Conservation (phyloP, 495 filamentous ascomycete genomes). For the Neurospora sublineolata region DNA sequence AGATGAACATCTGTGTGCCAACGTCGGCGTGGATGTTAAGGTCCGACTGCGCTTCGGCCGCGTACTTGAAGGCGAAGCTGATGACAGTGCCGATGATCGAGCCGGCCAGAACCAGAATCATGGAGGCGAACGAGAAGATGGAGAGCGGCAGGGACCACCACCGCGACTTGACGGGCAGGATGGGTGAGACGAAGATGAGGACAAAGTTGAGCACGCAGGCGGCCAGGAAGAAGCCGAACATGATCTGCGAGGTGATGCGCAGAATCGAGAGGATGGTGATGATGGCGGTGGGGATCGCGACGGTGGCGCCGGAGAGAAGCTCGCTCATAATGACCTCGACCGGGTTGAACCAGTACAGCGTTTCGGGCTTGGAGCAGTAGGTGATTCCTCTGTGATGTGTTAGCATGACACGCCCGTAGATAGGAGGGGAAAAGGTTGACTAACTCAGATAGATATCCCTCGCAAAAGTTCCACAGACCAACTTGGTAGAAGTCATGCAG, state of each 20-base stretch:
- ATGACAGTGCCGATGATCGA: conserved; percentile 68
- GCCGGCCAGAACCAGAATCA: conserved; percentile 56
- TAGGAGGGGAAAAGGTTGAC: conserved; percentile 4
- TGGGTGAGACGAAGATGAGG: conserved; percentile 32
- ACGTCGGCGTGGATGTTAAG: conserved; percentile 66
- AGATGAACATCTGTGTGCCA: conserved; percentile 67
- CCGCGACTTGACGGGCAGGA: conserved; percentile 29
- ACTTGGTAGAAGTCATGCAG: conserved; percentile 92
- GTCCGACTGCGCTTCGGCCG: conserved; percentile 48
- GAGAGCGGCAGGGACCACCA: conserved; percentile 35
- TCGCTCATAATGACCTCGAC: conserved; percentile 67
- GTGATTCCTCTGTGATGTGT: conserved; percentile 49
- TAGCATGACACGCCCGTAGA: background rate
- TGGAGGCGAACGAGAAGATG: conserved; percentile 55
- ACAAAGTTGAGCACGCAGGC: conserved; percentile 55
- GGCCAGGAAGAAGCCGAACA: conserved; percentile 81
- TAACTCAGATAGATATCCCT: conserved; percentile 52
- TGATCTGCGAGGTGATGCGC: conserved; percentile 67
- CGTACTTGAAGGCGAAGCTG: conserved; percentile 64
- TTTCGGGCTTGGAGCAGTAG: conserved; percentile 52
- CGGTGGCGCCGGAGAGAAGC: conserved; percentile 69
- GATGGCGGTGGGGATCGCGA: conserved; percentile 66
- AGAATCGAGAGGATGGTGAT: conserved; percentile 62
- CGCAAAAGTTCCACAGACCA: conserved; percentile 82
- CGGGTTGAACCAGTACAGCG: conserved; percentile 83